Percentiles rank a stretch among this genome's conserved stretches.
Conservation (phyloP, 768 basidiomycete species). For the Termitomyces titanicus region DNA sequence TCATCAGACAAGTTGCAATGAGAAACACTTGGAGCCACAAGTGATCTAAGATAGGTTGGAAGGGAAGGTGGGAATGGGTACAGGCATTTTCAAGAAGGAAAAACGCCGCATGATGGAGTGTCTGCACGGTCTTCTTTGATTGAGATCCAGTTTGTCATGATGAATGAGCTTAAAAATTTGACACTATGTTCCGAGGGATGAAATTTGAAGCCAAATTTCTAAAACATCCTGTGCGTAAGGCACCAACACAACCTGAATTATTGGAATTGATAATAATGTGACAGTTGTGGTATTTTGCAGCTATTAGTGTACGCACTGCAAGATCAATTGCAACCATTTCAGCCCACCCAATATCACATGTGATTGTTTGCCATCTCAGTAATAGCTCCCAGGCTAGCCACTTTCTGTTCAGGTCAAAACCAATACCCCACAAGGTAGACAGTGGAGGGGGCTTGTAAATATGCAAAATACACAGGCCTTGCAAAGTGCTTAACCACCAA, state of each 20-base stretch:
- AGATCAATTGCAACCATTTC: slow-evolving; percentile 40
- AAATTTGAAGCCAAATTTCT: slow-evolving; percentile 25
- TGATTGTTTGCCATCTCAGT: slow-evolving; percentile 7
- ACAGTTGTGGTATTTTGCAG: slow-evolving; percentile 13
- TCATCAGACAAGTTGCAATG: too few species aligned
- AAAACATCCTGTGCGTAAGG: slow-evolving; percentile 21
- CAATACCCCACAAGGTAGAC: slow-evolving; percentile 22
- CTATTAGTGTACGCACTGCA: slow-evolving; percentile 24
- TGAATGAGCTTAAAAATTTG: slow-evolving; percentile 14
- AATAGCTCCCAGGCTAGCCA: slow-evolving; percentile 34
- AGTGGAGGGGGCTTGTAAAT: slow-evolving; percentile 13
- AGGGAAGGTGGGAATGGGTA: background rate
- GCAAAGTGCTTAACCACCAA: slow-evolving; percentile 21
- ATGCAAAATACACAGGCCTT: slow-evolving; percentile 7
- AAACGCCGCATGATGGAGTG: slow-evolving; percentile 17
- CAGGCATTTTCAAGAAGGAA: background rate
- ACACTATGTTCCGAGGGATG: slow-evolving; percentile 22
- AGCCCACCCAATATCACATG: slow-evolving; percentile 35
- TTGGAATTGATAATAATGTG: slow-evolving; percentile 32
- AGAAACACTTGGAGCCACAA: too few species aligned
- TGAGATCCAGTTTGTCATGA: slow-evolving; percentile 25
- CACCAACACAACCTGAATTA: slow-evolving; percentile 30
- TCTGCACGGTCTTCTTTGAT: slow-evolving; percentile 9
- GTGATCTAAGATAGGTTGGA: background rate
- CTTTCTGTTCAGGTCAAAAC: slow-evolving; percentile 13